These are phyloP conservation scores for Meyerozyma smithsonii DNA, from an alignment of 1,139 yeast species.

Conservation along the genomic window DNA sequence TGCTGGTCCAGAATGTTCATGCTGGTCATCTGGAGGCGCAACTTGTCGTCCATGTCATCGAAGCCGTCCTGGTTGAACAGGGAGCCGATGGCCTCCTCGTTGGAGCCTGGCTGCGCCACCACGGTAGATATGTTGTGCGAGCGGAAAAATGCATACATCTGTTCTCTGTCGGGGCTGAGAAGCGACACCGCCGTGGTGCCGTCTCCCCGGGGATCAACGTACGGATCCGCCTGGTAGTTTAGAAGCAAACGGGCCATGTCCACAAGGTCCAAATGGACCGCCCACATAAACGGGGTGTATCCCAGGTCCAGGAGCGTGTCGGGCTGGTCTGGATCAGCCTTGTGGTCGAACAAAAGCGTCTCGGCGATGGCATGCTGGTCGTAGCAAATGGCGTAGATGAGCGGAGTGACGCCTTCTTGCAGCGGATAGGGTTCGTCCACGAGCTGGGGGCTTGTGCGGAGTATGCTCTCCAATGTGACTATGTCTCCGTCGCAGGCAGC, in stretches of 20 bases:
- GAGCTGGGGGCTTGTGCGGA: conserved; percentile 25
- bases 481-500: conserved; percentile 53
- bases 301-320: conserved; percentile 29
- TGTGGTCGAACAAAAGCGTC: conserved; percentile 27
- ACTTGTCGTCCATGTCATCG: conserved; percentile 38
- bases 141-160: conserved; percentile 34
- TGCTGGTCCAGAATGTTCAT: conserved; percentile 6
- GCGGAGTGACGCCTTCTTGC: conserved; percentile 45
- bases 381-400: conserved; percentile 51
- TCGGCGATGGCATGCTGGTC: conserved; percentile 42
- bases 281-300: conserved; percentile 47
- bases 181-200: conserved; percentile 31
- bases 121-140: conserved; percentile 33
- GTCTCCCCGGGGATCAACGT: conserved; percentile 18
- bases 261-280: conserved; percentile 35
- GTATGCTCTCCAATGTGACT: conserved; percentile 34
- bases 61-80: conserved; percentile 20
- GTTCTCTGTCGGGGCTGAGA: conserved; percentile 27
- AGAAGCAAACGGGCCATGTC: conserved; percentile 32
- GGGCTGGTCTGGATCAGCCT: conserved; percentile 35
- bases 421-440: conserved; percentile 28
- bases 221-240: conserved; percentile 41
- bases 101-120: conserved; percentile 11
- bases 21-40: conserved; percentile 47
- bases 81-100: conserved; percentile 16